Percentiles rank a stretch among this genome's conserved stretches.
Evolutionary conservation across 352 stramenopile species (phyloP).

Genomic region (Globisporangium splendens): DNA sequence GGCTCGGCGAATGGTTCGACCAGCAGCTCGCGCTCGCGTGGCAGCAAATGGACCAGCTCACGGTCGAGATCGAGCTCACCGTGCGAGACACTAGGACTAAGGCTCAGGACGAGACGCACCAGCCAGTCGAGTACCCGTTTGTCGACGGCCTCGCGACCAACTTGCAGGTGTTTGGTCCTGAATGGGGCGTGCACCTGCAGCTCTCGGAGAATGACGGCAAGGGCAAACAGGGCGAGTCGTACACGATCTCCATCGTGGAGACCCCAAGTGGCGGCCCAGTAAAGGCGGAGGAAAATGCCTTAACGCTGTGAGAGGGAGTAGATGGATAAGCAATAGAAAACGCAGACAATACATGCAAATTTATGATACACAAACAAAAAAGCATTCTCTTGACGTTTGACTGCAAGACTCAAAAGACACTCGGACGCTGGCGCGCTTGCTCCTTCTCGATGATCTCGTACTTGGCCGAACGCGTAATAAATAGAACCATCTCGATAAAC

Average conservation of each 20-base stretch:
- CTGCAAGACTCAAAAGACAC: slow-evolving; percentile 22
- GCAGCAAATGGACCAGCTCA: slow-evolving; percentile 13
- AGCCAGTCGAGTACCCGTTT: slow-evolving; percentile 26
- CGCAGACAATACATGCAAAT: no score
- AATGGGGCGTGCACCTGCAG: slow-evolving; percentile 57
- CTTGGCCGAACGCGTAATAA: slow-evolving; percentile 73
- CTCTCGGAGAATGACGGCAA: slow-evolving; percentile 9
- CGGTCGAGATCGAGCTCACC: slow-evolving; percentile 33
- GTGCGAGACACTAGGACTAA: slow-evolving; percentile 25
- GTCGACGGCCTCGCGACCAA: slow-evolving; percentile 39
- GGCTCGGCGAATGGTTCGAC: slow-evolving; percentile 58
- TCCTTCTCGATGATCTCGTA: slow-evolving; percentile 54
- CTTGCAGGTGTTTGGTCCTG: slow-evolving; percentile 43
- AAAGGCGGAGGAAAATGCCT: no score
- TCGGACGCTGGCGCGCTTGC: slow-evolving; percentile 27
- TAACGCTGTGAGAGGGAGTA: no score
- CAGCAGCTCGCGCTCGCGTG: slow-evolving; percentile 6
- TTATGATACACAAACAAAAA: no score
- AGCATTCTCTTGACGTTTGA: no score
- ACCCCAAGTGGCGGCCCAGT: slow-evolving; percentile 16
- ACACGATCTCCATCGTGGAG: slow-evolving; percentile 48
- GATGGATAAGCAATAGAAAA: no score
- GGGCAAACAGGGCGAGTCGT: slow-evolving; percentile 25
- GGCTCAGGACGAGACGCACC: slow-evolving; percentile 7
- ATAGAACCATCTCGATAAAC: slow-evolving; percentile 87